Evolutionary conservation across 805 yeast genomes (phyloP).

Genomic region (Tetrapisispora taiwanensis): DNA sequence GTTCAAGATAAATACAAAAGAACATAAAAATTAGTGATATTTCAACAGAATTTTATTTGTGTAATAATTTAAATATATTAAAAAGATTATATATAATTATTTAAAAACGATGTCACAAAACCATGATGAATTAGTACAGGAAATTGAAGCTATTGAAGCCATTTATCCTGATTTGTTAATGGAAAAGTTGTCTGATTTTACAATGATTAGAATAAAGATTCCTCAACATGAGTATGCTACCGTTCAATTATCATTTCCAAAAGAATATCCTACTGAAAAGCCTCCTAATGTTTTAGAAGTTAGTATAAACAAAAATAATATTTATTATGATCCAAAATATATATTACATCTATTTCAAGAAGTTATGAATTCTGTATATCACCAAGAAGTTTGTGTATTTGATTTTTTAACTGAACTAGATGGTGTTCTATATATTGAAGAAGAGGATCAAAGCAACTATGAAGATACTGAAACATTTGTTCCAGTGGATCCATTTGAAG

Average conservation of each 20-base stretch:
- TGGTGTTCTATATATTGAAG: conserved; percentile 35
- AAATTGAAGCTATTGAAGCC: conserved; percentile 73
- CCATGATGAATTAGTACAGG: conserved; percentile 39
- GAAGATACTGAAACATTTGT: conserved; percentile 8
- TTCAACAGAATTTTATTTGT: no score
- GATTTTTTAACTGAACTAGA: conserved; percentile 65
- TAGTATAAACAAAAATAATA: conserved; percentile 18
- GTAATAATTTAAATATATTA: no score
- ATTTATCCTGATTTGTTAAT: conserved; percentile 63
- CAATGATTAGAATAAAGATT: conserved; percentile 36
- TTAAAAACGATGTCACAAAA: conserved; percentile 10
- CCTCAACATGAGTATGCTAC: conserved; percentile 55
- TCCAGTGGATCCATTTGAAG: conserved; percentile 41
- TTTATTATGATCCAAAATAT: conserved; percentile 36
- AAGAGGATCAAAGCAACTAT: conserved; percentile 17
- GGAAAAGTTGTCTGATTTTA: conserved; percentile 24
- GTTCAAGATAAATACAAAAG: no score
- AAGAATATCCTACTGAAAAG: conserved; percentile 50
- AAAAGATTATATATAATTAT: no score
- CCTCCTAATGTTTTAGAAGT: conserved; percentile 59
- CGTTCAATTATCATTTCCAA: conserved; percentile 65
- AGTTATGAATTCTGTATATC: conserved; percentile 44
- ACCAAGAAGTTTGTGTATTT: conserved; percentile 67
- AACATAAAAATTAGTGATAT: no score
- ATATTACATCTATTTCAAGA: conserved; percentile 39